A percentile compares a stretch with the other conserved stretches of the same genome.
phyloP scores from a whole-genome alignment of 78 protist genomes.

The Diacronema lutheri region DNA sequence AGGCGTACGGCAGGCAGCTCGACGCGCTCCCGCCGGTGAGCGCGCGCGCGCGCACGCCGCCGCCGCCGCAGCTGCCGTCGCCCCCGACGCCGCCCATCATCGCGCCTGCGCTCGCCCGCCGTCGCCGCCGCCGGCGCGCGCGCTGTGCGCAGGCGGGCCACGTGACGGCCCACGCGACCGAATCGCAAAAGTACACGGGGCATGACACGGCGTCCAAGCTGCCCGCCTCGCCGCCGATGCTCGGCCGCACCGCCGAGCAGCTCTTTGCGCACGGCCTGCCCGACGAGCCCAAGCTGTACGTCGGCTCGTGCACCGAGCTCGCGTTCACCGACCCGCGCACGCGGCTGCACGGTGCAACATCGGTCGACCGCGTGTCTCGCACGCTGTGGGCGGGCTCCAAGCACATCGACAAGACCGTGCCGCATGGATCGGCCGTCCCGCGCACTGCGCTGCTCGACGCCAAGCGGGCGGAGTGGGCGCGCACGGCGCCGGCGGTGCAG shows the following conservation, averaged over 20 bases:
- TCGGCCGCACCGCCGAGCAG: background rate
- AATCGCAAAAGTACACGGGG: background rate
- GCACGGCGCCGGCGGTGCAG: no score
- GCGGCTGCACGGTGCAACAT: background rate
- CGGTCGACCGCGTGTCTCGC: background rate
- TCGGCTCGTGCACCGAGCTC: background rate
- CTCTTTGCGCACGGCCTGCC: background rate
- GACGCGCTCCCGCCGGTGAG: no score
- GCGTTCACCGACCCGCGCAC: background rate
- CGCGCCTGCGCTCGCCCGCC: background rate
- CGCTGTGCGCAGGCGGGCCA: background rate
- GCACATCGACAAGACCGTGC: background rate
- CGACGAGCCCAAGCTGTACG: background rate
- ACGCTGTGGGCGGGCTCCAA: background rate
- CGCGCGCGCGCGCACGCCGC: no score
- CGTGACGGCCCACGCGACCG: background rate
- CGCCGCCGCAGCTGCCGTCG: no score
- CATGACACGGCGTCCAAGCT: background rate
- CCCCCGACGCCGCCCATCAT: background rate
- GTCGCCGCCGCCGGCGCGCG: background rate
- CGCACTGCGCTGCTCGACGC: no score
- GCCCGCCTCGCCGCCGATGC: background rate
- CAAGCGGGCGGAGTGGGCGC: no score
- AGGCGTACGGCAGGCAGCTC: background rate
- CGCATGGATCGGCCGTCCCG: no score